A percentile compares a stretch with the other conserved stretches of the same genome.
Conservation (phyloP, 2,329 filamentous ascomycete species). For the Fusarium abutilonis region DNA sequence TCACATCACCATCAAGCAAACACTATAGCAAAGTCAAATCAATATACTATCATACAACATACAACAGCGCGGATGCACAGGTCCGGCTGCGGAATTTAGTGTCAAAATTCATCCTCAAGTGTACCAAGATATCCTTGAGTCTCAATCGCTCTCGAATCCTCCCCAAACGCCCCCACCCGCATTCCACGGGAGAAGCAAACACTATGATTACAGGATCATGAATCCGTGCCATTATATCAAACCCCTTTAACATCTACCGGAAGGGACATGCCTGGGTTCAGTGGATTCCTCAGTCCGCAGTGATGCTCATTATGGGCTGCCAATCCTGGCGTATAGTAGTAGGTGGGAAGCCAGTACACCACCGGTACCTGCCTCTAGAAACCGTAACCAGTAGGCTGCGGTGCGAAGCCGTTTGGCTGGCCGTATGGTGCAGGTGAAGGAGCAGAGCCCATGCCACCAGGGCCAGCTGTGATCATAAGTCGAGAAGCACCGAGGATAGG, state of each 20-base stretch:
- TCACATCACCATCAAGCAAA: conserved; percentile 19
- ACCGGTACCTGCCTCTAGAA: conserved; percentile 58
- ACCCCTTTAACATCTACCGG: conserved; percentile 21
- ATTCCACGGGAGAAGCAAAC: conserved; percentile 38
- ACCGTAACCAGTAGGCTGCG: conserved; percentile 85
- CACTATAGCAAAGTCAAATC: conserved; percentile 36
- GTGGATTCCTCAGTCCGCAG: conserved; percentile 14
- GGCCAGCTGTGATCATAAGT: conserved; percentile 95
- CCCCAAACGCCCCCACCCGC: conserved; percentile 30
- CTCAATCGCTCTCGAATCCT: conserved; percentile 40
- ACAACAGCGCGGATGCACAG: conserved; percentile 32
- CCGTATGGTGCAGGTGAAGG: conserved; percentile 73
- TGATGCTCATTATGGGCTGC: conserved; percentile 14
- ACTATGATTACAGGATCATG: conserved; percentile 46
- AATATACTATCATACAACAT: conserved; percentile 51
- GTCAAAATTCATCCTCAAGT: conserved; percentile 44
- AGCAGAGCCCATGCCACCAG: conserved; percentile 57
- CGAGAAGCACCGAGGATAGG: conserved; percentile 90
- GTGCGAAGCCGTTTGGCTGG: conserved; percentile 87
- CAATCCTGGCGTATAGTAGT: conserved; percentile 15
- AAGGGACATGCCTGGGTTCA: conserved; percentile 6
- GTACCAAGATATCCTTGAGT: conserved; percentile 40
- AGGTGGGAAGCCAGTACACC: conserved; percentile 40
- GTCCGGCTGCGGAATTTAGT: conserved; percentile 37
- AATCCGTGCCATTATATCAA: conserved; percentile 41